A percentile compares a stretch with the other conserved stretches of the same genome.
Conservation (phyloP, 1,284 basidiomycete genomes). For the Apiotrichum gamsii region DNA sequence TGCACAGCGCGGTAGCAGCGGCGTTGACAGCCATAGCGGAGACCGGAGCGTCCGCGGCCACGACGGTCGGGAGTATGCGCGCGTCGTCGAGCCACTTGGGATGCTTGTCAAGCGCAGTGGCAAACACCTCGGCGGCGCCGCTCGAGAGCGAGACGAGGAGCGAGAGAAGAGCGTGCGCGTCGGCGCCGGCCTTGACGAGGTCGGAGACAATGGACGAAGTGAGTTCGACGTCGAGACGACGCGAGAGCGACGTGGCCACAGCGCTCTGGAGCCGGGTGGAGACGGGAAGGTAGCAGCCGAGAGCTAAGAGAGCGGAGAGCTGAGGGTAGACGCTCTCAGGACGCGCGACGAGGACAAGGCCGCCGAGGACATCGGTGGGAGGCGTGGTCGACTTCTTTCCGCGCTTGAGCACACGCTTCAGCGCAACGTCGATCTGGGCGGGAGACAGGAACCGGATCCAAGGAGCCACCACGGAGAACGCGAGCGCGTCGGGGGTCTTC, state of each 20-base stretch:
- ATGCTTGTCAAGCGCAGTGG: constrained; percentile 6
- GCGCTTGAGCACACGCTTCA: constrained; percentile 2
- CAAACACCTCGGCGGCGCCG: constrained; percentile 9
- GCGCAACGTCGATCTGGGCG: constrained; percentile 13
- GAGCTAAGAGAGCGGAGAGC: constrained; percentile 5
- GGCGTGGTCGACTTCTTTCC: neutral
- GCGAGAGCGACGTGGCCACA: constrained; percentile 5
- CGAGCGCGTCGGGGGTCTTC: constrained; percentile 19
- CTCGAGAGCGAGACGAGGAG: constrained; percentile 10
- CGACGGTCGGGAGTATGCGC: constrained; percentile 15
- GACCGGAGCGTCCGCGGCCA: neutral
- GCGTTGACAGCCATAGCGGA: neutral
- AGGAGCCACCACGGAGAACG: constrained; percentile 17
- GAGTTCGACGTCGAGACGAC: constrained; percentile 13
- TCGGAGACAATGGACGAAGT: constrained; percentile 8
- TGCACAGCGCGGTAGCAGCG: constrained; percentile 9
- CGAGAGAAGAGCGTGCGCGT: constrained; percentile 16
- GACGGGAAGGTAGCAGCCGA: constrained; percentile 9
- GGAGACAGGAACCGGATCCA: constrained; percentile 31
- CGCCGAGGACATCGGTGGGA: constrained; percentile 1
- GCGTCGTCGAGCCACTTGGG: constrained; percentile 9
- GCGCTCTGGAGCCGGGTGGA: constrained; percentile 1
- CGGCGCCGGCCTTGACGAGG: constrained; percentile 11
- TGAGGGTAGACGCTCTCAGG: constrained; percentile 3
- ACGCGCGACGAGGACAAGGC: constrained; percentile 3